Evolutionary conservation across 1,284 basidiomycete species (phyloP).

Genomic region (Neonothopanus nambi): DNA sequence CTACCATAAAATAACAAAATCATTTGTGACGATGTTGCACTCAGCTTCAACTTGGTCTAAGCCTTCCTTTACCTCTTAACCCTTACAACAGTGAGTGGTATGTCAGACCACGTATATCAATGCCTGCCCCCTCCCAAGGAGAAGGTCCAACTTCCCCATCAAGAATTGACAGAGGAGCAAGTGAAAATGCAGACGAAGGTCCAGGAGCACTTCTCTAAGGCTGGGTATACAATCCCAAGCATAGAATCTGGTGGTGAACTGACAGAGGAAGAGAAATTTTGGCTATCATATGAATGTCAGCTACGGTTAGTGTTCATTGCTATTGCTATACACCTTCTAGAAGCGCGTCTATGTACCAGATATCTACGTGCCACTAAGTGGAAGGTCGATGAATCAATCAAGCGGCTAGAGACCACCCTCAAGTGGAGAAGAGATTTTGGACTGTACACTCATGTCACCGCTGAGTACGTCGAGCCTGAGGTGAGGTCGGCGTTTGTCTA

Average conservation of each 20-base stretch:
- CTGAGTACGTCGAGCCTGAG: slow-evolving; percentile 69
- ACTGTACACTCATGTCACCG: slow-evolving; percentile 56
- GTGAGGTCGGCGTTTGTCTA: slow-evolving; percentile 33
- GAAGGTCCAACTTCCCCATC: slow-evolving; percentile 33
- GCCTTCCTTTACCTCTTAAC: too few relatives aligned
- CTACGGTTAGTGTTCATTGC: slow-evolving; percentile 44
- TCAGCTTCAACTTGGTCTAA: too few relatives aligned
- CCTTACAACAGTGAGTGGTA: slow-evolving; percentile 9
- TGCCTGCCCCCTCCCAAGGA: slow-evolving; percentile 33
- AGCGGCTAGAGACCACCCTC: slow-evolving; percentile 66
- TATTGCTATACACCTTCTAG: not conserved
- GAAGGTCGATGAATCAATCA: slow-evolving; percentile 55
- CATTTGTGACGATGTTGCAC: too few relatives aligned
- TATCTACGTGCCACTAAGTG: slow-evolving; percentile 76
- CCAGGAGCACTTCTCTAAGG: slow-evolving; percentile 54
- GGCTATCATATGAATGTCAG: slow-evolving; percentile 74
- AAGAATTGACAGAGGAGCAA: slow-evolving; percentile 45
- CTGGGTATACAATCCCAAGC: slow-evolving; percentile 54
- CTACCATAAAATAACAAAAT: too few relatives aligned
- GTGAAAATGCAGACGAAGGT: slow-evolving; percentile 55
- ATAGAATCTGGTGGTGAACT: slow-evolving; percentile 47
- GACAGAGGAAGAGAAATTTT: slow-evolving; percentile 70
- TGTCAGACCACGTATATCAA: slow-evolving; percentile 35
- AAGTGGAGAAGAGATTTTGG: slow-evolving; percentile 77
- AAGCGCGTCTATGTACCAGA: slow-evolving; percentile 30